Base-by-base conservation (phyloP, 192 early-diverging fungal genomes). In the Coemansia aciculifera region DNA sequence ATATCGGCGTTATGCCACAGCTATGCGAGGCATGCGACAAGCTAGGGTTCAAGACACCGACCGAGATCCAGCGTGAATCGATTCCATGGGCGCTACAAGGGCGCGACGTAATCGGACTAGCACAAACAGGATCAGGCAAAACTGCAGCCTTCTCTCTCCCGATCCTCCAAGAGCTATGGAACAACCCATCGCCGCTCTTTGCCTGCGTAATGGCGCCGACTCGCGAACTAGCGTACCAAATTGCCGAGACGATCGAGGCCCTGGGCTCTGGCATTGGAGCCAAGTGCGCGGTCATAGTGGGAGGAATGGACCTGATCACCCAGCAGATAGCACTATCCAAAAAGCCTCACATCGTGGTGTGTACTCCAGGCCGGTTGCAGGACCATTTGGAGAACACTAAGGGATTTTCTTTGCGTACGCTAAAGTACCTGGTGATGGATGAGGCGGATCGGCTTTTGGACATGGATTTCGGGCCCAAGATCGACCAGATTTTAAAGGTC, bases 341-440 rank as follows among this genome's bases (percentile, higher is more conserved):
- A 68, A 93, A 93, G 64, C 97, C 97, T 9, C 97, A 99, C 71
- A 85, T 99, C 21, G 86, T 99, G 23, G 91, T 99, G 46, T 95
- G 94, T 73, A 99, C 97, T 2, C 97, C 97, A 11, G 97, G 97
- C 13, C 89, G 97, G 54, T 74, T 99, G 68, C 90, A 95, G 61
- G 97, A 98, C 75, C 97, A 98, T 71, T 76, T 99, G 69, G 95
- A 99, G 77, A 98, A 99, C 83, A 99, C 97, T 17, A 99, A 99
- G 71, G 97, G 97, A 21, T 99, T 99, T 71, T 92, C 90, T 49
- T 82, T 99, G 78, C 88, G 91, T 52, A 88, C 89, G 38, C 77
- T 99, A 17, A 97, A 97, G 80, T 97, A 95, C 73, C 78, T 99
- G 80, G 90, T 98, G 40, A 88, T 96, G 89, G 94, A 95, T 66